Percentiles rank a stretch among this genome's conserved stretches.
These are phyloP conservation scores for Metarhizium sp. DNA, from an alignment of 2,329 filamentous ascomycete species.

Conservation along the genomic window DNA sequence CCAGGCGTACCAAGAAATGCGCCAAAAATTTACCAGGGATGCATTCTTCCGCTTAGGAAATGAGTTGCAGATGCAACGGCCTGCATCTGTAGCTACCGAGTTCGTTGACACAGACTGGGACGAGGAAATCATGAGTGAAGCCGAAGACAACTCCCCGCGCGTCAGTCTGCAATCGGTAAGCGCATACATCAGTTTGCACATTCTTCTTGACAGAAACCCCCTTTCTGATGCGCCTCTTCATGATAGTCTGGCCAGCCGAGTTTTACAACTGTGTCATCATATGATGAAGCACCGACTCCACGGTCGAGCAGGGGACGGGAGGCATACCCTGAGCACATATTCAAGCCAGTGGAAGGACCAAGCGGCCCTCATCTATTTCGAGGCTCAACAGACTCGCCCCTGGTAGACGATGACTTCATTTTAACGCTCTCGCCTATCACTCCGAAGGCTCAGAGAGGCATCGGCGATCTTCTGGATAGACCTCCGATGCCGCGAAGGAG, in stretches of 20 bases:
- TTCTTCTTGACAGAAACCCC: background rate
- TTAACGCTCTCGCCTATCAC: conserved; percentile 68
- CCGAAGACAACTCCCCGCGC: conserved; percentile 58
- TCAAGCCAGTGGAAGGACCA: conserved; percentile 67
- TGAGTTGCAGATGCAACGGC: conserved; percentile 41
- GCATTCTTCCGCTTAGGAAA: conserved; percentile 51
- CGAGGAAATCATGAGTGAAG: conserved; percentile 45
- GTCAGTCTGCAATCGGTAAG: conserved; percentile 65
- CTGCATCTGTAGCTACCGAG: conserved; percentile 64
- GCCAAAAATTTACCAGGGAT: conserved; percentile 42
- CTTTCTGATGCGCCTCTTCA: conserved; percentile 9
- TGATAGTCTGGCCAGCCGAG: conserved; percentile 59
- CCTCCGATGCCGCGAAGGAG: conserved; percentile 23
- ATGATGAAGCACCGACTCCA: conserved; percentile 75
- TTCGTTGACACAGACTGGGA: conserved; percentile 69
- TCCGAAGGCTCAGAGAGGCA: conserved; percentile 45
- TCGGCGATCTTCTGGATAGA: conserved; percentile 17
- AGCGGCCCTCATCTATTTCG: conserved; percentile 82
- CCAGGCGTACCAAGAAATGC: conserved; percentile 39
- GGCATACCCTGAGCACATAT: conserved; percentile 50
- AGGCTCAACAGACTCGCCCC: conserved; percentile 44
- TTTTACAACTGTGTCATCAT: conserved; percentile 79
- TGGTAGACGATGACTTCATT: conserved; percentile 36
- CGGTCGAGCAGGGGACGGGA: conserved; percentile 52
- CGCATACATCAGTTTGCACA: conserved; percentile 8